Evolutionary conservation across 345 rosid genomes (phyloP), one percentile per base, ranked within the genome.

Genomic region (Sisymbrium altissimum): DNA sequence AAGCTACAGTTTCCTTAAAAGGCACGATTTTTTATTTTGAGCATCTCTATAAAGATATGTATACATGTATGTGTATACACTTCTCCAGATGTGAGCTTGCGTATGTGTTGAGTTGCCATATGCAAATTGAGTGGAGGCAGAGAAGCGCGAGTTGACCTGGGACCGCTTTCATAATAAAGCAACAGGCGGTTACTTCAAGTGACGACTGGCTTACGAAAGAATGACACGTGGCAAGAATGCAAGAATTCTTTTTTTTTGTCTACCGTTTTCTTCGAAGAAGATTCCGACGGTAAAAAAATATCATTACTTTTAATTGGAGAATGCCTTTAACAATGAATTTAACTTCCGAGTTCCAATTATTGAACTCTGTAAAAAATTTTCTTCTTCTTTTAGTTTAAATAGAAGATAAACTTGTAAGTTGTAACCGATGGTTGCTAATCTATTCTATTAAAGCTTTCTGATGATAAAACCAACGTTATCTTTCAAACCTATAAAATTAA

Each of bases 1-100:
- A 68, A 65, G 57, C 15, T 52, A 43, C 49, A 68, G 54, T 75
- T 75, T 3, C 73, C 79, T 75, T 68, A 53, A 61, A 61, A 75
- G 74, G 41, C 35, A 75, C 70, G 74, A 75, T 23, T 61, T 61
- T 44, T 74, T 55, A 67, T 59, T 46, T 49, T 75, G 64, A 62
- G 79, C 56, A 68, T 62, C 18, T 68, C 69, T 61, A 69, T 68
- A 41, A 40, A 21, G 48, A 30, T 63, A 54, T 48, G 11, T 27
- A 5, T 61, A 52, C 7, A 23, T 23, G 25, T 3, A 23, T 23
- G 25, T 23, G 3, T 23, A 3, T 23, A 23, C n/a, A n/a, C n/a
- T n/a, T 23, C 13, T 63, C 41, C 23, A 36, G 48, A 15, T 68
- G 39, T 3, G 46, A 36, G 18, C 32, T 52, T 25, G 14, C 33